Evolutionary conservation across 768 basidiomycete genomes (phyloP).

Genomic region (Mycena indigotica): DNA sequence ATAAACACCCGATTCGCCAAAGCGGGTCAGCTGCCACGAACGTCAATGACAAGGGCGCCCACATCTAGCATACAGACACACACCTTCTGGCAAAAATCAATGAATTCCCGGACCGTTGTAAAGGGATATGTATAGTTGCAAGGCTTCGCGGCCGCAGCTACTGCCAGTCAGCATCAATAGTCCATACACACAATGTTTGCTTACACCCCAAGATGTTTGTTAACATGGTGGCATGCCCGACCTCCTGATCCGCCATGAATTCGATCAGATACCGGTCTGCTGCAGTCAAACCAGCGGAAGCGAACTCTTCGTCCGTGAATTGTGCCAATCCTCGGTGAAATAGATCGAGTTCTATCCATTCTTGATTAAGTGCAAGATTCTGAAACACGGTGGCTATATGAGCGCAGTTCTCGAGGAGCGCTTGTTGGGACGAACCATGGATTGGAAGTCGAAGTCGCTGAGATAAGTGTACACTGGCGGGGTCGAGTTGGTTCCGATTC

Average conservation of each 20-base stretch:
- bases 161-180: neutral
- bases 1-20: constrained; percentile 61
- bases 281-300: constrained; percentile 51
- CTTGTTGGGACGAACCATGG: constrained; percentile 33
- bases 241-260: constrained; percentile 67
- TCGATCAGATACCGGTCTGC: constrained; percentile 58
- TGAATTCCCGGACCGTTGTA: constrained; percentile 55
- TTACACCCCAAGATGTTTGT: constrained; percentile 51
- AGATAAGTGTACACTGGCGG: constrained; percentile 37
- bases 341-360: constrained; percentile 62
- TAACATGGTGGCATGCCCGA: constrained; percentile 60
- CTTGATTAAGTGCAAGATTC: constrained; percentile 64
- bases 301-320: constrained; percentile 60
- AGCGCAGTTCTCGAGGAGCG: too few species aligned
- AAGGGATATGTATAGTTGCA: constrained; percentile 63
- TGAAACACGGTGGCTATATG: constrained; percentile 19
- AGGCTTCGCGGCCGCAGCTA: constrained; percentile 48
- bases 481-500: constrained; percentile 22
- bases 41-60: neutral
- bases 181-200: too few species aligned
- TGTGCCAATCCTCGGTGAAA: constrained; percentile 57
- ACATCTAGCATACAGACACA: neutral
- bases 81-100: constrained; percentile 61
- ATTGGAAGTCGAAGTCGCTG: constrained; percentile 54
- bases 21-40: constrained; percentile 44